Conservation (phyloP, 2,329 filamentous ascomycete genomes). For the Diaporthe capsici region DNA sequence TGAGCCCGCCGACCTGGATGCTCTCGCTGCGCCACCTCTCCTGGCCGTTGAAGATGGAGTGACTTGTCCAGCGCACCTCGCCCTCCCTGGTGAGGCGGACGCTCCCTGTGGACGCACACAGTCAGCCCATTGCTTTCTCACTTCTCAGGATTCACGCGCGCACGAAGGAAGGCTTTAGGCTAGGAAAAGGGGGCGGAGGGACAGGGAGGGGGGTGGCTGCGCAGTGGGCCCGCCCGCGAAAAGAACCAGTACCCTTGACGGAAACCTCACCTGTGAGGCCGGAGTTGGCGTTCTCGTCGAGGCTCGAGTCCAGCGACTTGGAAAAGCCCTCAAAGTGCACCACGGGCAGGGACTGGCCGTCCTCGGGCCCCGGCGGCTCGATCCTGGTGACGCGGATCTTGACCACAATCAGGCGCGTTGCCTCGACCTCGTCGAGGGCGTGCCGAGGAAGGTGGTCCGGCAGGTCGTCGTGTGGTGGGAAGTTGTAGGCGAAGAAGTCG, state of each 20-base stretch:
- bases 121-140: conserved; percentile 33
- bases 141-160: not conserved
- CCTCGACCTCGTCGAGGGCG: conserved; percentile 74
- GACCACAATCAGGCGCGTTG: conserved; percentile 79
- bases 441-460: conserved; percentile 60
- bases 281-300: conserved; percentile 79
- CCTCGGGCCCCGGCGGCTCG: conserved; percentile 69
- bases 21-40: conserved; percentile 84
- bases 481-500: conserved; percentile 82
- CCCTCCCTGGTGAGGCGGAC: conserved; percentile 78
- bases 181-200: too few relatives aligned
- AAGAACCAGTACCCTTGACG: conserved; percentile 38
- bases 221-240: not conserved
- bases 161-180: not conserved
- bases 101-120: conserved; percentile 58
- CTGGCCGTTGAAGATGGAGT: conserved; percentile 73
- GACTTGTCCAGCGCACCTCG: conserved; percentile 81
- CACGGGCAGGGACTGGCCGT: conserved; percentile 72
- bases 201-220: too few relatives aligned
- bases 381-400: conserved; percentile 74
- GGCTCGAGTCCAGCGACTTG: conserved; percentile 72
- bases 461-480: conserved; percentile 61
- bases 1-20: conserved; percentile 78
- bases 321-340: conserved; percentile 78
- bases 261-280: conserved; percentile 69